phyloP scores from a whole-genome alignment of 176 grass and related monocot species.

The Eragrostis curvula region DNA sequence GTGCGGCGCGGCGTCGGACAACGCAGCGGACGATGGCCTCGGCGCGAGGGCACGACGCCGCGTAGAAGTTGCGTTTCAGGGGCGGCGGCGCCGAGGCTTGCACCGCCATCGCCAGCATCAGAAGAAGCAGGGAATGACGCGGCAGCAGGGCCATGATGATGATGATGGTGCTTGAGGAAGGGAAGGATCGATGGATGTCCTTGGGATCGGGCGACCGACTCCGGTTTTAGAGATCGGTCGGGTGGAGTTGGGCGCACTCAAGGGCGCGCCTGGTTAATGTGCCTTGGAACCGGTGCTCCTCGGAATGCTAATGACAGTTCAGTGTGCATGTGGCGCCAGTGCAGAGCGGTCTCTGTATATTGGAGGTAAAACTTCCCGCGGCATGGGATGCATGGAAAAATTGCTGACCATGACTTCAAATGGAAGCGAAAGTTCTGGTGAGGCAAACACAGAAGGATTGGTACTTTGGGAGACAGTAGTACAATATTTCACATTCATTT shows the following conservation, averaged over 20 bases:
- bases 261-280: background rate
- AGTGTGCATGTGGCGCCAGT: background rate
- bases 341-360: background rate
- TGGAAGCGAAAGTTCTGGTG: too few species aligned
- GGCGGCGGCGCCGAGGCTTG: background rate
- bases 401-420: too few species aligned
- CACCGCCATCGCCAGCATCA: background rate
- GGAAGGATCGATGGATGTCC: background rate
- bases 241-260: slow-evolving; percentile 31
- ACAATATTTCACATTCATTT: too few species aligned
- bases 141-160: background rate
- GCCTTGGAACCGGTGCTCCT: background rate
- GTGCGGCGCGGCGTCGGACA: slow-evolving; percentile 23
- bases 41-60: slow-evolving; percentile 18
- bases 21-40: slow-evolving; percentile 19
- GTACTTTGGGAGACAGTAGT: too few species aligned
- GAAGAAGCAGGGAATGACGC: background rate
- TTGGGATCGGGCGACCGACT: slow-evolving; percentile 18
- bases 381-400: too few species aligned
- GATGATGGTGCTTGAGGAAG: background rate
- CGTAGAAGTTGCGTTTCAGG: slow-evolving; percentile 16
- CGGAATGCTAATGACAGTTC: slow-evolving; percentile 18
- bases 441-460: too few species aligned
- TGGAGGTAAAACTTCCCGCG: too few species aligned
- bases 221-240: slow-evolving; percentile 27